Percentiles rank a stretch among this genome's conserved stretches.
These are phyloP conservation scores for Kokia cookei DNA, from an alignment of 441 rosid species.

Conservation along the genomic window DNA sequence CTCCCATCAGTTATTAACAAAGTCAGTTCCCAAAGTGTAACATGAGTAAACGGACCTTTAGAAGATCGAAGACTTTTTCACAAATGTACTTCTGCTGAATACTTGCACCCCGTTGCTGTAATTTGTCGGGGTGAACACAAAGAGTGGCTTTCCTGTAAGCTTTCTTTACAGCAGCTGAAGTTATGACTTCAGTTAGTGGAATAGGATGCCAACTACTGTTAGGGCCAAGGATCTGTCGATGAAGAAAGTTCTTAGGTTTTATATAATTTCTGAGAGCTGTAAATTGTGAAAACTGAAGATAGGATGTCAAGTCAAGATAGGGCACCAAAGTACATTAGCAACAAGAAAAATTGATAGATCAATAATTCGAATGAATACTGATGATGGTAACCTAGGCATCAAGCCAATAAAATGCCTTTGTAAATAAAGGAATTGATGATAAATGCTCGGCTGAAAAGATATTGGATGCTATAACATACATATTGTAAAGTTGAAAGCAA, in stretches of 20 bases:
- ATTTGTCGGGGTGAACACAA: constrained; percentile 91
- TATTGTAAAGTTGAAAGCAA: constrained; percentile 94
- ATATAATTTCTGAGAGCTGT: background rate
- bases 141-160: constrained; percentile 97
- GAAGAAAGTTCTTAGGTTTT: background rate
- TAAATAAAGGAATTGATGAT: constrained; percentile 6
- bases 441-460: background rate
- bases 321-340: background rate
- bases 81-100: constrained; percentile 87
- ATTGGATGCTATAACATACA: constrained; percentile 34
- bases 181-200: constrained; percentile 90
- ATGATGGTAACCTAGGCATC: background rate
- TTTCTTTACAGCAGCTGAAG: constrained; percentile 87
- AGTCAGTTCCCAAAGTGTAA: background rate
- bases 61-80: constrained; percentile 93
- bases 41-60: constrained; percentile 45
- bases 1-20: background rate
- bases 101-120: constrained; percentile 87
- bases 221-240: constrained; percentile 72
- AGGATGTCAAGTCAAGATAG: background rate
- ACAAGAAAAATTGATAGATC: background rate
- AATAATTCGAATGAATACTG: background rate
- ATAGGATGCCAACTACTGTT: constrained; percentile 92
- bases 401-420: background rate
- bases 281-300: background rate